Evolutionary conservation across 371 early-diverging fungal genomes (phyloP).

Genomic region (Saksenaea oblongispora): DNA sequence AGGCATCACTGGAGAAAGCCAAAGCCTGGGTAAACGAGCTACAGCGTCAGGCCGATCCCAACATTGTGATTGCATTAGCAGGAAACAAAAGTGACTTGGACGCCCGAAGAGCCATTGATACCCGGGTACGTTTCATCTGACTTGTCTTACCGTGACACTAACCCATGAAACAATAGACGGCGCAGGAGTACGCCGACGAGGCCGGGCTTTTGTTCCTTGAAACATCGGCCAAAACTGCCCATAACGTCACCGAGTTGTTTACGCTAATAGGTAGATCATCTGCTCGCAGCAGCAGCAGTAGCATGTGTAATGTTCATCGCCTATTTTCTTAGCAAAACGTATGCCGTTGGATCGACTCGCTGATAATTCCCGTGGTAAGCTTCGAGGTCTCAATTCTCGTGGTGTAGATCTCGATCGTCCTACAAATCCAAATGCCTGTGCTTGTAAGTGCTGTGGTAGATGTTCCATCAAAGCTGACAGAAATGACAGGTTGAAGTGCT

Average conservation of each 20-base stretch:
- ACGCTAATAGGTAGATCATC: constrained; percentile 72
- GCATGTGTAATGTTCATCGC: neutral
- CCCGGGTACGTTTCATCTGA: constrained; percentile 41
- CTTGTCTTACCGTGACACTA: neutral
- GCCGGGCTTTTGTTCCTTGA: constrained; percentile 80
- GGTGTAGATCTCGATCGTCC: constrained; percentile 45
- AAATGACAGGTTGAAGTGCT: neutral
- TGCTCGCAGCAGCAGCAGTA: neutral
- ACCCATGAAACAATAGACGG: neutral
- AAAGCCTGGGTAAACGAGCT: constrained; percentile 99
- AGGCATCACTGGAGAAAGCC: constrained; percentile 94
- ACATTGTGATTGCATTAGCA: constrained; percentile 95
- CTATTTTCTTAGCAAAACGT: constrained; percentile 24
- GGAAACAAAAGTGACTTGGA: constrained; percentile 95
- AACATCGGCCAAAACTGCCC: constrained; percentile 87
- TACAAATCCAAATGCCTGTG: constrained; percentile 45
- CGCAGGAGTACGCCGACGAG: constrained; percentile 67
- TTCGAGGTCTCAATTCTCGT: constrained; percentile 34
- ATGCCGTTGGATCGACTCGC: constrained; percentile 51
- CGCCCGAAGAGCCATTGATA: constrained; percentile 71
- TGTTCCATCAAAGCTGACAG: neutral
- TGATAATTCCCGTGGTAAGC: constrained; percentile 42
- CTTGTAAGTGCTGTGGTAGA: constrained; percentile 34
- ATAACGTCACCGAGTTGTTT: constrained; percentile 81
- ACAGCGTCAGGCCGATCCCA: constrained; percentile 93